Evolutionary conservation across 2,329 filamentous ascomycete genomes (phyloP).

Genomic region (Tolypocladium endophyticum): DNA sequence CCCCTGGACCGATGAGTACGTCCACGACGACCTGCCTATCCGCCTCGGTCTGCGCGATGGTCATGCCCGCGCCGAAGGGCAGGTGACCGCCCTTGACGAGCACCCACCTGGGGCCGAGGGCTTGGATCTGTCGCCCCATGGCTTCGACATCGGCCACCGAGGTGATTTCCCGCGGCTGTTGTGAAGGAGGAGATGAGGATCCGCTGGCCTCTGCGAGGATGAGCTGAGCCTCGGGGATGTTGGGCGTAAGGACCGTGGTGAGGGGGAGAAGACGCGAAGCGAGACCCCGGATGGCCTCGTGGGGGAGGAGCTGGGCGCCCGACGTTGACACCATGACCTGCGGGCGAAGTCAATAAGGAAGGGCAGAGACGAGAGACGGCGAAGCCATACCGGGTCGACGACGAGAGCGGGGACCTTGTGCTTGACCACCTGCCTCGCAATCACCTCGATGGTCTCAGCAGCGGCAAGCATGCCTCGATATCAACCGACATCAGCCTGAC

Average conservation of each 20-base stretch:
- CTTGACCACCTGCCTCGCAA: constrained; percentile 19
- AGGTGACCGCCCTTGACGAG: constrained; percentile 85
- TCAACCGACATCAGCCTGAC: not conserved
- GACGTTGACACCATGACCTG: constrained; percentile 89
- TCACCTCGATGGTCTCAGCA: constrained; percentile 24
- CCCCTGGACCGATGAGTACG: constrained; percentile 55
- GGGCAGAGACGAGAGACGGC: not conserved
- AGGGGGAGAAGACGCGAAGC: constrained; percentile 50
- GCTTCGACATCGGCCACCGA: constrained; percentile 55
- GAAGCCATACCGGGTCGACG: constrained; percentile 24
- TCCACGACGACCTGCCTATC: constrained; percentile 64
- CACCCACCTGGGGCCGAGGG: constrained; percentile 67
- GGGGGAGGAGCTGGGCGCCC: constrained; percentile 58
- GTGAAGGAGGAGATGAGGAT: constrained; percentile 8
- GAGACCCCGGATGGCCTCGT: constrained; percentile 51
- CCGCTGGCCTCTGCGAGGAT: constrained; percentile 44
- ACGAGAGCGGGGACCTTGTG: constrained; percentile 21
- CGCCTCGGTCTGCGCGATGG: constrained; percentile 43
- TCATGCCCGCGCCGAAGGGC: constrained; percentile 58
- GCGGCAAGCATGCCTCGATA: constrained; percentile 27
- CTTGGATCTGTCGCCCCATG: constrained; percentile 55
- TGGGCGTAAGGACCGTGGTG: constrained; percentile 64
- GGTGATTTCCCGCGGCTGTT: constrained; percentile 26
- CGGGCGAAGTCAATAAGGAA: not conserved
- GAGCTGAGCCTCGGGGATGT: constrained; percentile 63